These are phyloP conservation scores for Leccinum truebloodii DNA, from an alignment of 768 basidiomycete species.

Conservation along the genomic window DNA sequence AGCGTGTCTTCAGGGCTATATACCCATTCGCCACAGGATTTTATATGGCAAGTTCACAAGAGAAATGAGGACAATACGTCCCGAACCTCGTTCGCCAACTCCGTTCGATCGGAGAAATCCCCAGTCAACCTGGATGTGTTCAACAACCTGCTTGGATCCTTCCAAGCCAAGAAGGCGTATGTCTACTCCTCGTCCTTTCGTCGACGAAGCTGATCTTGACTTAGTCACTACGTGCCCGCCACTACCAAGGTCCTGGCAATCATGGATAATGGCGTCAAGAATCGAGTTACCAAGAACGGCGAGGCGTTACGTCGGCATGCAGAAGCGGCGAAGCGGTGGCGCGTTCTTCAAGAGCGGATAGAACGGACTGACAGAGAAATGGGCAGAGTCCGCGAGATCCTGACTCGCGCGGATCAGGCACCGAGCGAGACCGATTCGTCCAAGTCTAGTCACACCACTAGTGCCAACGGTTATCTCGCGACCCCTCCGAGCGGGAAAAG, in stretches of 20 bases:
- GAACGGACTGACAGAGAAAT: constrained; percentile 79
- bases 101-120: constrained; percentile 51
- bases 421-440: constrained; percentile 74
- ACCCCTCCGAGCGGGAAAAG: constrained; percentile 57
- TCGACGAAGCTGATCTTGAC: constrained; percentile 14
- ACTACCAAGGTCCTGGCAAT: constrained; percentile 90
- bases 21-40: constrained; percentile 53
- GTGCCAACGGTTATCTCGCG: constrained; percentile 57
- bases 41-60: constrained; percentile 80
- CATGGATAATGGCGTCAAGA: constrained; percentile 91
- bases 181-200: constrained; percentile 22
- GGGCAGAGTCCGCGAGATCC: constrained; percentile 64
- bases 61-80: constrained; percentile 49
- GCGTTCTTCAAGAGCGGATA: constrained; percentile 76
- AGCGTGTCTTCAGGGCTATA: background rate
- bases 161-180: constrained; percentile 87
- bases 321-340: constrained; percentile 88
- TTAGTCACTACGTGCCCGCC: constrained; percentile 92
- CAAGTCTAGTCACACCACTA: constrained; percentile 52
- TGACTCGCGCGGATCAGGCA: constrained; percentile 49
- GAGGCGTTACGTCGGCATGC: constrained; percentile 89
- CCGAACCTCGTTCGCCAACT: constrained; percentile 43
- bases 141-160: constrained; percentile 67
- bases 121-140: constrained; percentile 62
- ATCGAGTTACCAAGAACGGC: constrained; percentile 94